phyloP scores from a whole-genome alignment of 176 grass and related monocot genomes.

The Aegilops umbellulata region DNA sequence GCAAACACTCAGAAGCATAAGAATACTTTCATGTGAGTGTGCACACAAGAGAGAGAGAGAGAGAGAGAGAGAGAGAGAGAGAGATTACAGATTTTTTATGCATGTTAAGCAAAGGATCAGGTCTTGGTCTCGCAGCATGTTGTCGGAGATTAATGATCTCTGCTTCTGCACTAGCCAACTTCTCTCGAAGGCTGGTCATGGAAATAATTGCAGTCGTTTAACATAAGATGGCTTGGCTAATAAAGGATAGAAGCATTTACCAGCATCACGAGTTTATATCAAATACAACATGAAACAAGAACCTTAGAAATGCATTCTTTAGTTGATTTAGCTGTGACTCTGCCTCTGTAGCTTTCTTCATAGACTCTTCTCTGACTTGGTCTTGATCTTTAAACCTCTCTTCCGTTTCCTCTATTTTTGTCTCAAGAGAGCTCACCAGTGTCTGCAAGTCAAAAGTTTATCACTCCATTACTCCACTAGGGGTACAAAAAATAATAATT shows the following conservation, averaged over 20 bases:
- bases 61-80: conserved; percentile 16
- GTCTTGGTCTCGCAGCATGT: conserved; percentile 55
- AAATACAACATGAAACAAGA: conserved; percentile 17
- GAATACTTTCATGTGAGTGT: not conserved
- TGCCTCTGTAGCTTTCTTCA: conserved; percentile 57
- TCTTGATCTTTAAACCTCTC: conserved; percentile 73
- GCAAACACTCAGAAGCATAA: conserved; percentile 39
- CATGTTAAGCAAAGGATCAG: conserved; percentile 49
- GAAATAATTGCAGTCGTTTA: conserved; percentile 32
- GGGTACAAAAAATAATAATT: conserved; percentile 15
- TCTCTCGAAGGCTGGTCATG: conserved; percentile 69
- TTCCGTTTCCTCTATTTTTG: conserved; percentile 74
- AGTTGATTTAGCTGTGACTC: conserved; percentile 65
- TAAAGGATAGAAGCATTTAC: not conserved
- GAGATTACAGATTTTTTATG: conserved; percentile 70
- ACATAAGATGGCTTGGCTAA: not conserved
- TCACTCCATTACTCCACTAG: not conserved
- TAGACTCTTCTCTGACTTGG: conserved; percentile 50
- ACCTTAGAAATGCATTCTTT: conserved; percentile 83
- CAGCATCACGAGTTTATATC: conserved; percentile 23
- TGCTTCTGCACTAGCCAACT: conserved; percentile 65
- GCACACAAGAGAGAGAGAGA: not conserved
- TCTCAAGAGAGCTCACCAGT: conserved; percentile 71
- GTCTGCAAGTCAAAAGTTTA: conserved; percentile 35
- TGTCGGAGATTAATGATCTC: conserved; percentile 80